Evolutionary conservation across 192 early-diverging fungal genomes (phyloP).

Genomic region (Entomortierella chlamydospora): DNA sequence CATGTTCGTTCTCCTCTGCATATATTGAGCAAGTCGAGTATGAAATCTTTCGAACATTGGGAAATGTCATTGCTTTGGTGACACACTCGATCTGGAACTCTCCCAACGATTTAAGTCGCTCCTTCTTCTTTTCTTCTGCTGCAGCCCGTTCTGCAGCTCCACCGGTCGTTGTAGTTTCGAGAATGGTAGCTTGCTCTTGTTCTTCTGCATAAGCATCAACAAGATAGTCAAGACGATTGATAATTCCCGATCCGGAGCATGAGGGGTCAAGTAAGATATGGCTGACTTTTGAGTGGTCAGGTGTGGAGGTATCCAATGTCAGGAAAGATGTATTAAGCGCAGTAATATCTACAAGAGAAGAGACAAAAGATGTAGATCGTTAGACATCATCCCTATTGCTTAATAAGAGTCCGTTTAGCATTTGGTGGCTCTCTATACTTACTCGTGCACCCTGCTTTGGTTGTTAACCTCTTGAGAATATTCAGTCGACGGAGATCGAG

Average conservation of each 20-base stretch:
- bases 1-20: constrained; percentile 92
- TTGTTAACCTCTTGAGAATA: constrained; percentile 78
- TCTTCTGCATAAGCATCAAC: constrained; percentile 72
- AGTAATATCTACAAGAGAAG: constrained; percentile 67
- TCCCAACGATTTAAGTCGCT: constrained; percentile 78
- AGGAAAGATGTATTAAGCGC: constrained; percentile 82
- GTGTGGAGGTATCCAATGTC: constrained; percentile 77
- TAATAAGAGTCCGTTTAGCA: background rate
- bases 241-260: constrained; percentile 96
- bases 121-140: constrained; percentile 53
- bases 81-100: constrained; percentile 89
- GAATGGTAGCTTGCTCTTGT: constrained; percentile 37
- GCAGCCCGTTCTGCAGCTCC: constrained; percentile 43
- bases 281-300: constrained; percentile 77
- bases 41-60: constrained; percentile 81
- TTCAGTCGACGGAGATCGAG: constrained; percentile 79
- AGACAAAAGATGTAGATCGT: background rate
- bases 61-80: constrained; percentile 89
- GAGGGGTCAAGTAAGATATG: constrained; percentile 95
- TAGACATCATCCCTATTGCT: background rate
- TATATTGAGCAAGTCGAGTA: constrained; percentile 99
- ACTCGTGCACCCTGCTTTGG: constrained; percentile 86
- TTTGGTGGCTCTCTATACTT: background rate
- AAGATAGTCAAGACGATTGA: constrained; percentile 87
- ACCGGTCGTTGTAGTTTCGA: constrained; percentile 51